Evolutionary conservation across 2,329 filamentous ascomycete genomes (phyloP).

Genomic region (Cercospora zeae-maydis): DNA sequence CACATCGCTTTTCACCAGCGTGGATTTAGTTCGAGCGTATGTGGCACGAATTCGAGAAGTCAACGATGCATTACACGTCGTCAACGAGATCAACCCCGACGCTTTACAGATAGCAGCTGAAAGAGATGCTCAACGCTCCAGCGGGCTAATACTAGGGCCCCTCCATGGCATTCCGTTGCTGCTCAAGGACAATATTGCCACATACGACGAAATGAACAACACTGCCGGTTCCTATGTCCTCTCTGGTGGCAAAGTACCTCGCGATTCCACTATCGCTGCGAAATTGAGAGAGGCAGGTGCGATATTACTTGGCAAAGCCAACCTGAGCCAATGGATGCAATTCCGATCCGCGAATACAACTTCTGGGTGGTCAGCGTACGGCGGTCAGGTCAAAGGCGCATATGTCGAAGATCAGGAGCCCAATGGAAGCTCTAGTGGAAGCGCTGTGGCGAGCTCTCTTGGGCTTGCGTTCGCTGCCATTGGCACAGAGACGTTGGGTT

Average conservation of each 20-base stretch:
- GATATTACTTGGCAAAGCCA: constrained; percentile 19
- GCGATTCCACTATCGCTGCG: constrained; percentile 14
- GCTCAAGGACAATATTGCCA: constrained; percentile 34
- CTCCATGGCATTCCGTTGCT: constrained; percentile 43
- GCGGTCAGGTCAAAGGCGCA: constrained; percentile 16
- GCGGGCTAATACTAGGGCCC: constrained; percentile 36
- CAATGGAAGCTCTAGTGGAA: constrained; percentile 14
- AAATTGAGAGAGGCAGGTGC: constrained; percentile 19
- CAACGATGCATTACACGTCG: constrained; percentile 7
- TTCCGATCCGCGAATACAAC: constrained; percentile 6
- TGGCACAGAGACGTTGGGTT: constrained; percentile 18
- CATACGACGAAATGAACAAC: constrained; percentile 16
- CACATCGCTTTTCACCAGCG: constrained; percentile 34
- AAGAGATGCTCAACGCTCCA: constrained; percentile 39
- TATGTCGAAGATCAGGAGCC: constrained; percentile 13
- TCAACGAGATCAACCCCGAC: constrained; percentile 15
- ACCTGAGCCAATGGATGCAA: constrained; percentile 19
- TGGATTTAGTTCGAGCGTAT: constrained; percentile 5
- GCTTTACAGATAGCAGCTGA: constrained; percentile 28
- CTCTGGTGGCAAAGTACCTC: constrained; percentile 15
- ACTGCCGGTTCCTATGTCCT: constrained; percentile 18
- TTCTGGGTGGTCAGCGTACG: constrained; percentile 14
- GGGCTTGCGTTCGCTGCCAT: constrained; percentile 37
- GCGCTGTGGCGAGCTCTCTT: constrained; percentile 12
- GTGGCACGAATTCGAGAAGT: constrained; percentile 5